phyloP scores from a whole-genome alignment of 768 basidiomycete genomes.

The Mycena maculata region DNA sequence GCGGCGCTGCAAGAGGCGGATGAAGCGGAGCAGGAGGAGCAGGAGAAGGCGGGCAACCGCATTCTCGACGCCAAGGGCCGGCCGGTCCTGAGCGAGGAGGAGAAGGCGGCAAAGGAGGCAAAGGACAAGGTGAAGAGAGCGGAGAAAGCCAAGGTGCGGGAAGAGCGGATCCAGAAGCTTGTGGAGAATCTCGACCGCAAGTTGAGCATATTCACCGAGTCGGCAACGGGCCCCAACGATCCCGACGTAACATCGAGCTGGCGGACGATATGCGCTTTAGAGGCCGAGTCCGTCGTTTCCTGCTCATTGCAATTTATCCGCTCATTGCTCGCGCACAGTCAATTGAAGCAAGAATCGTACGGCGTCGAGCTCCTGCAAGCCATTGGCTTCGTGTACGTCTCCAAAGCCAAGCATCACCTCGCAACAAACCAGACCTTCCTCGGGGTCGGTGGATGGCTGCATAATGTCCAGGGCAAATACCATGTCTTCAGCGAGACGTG shows the following conservation, averaged over 20 bases:
- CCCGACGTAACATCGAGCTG: conserved; percentile 77
- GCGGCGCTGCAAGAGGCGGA: conserved; percentile 89
- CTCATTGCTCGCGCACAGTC: conserved; percentile 54
- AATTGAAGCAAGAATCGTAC: conserved; percentile 87
- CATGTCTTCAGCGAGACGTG: conserved; percentile 95
- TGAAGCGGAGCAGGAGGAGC: conserved; percentile 64
- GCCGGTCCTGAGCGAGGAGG: conserved; percentile 72
- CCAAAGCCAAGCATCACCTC: conserved; percentile 86
- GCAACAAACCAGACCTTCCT: conserved; percentile 79
- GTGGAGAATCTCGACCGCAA: conserved; percentile 85
- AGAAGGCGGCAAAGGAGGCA: conserved; percentile 80
- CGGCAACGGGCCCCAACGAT: conserved; percentile 76
- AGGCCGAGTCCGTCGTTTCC: conserved; percentile 75
- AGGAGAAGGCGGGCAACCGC: conserved; percentile 67
- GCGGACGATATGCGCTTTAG: conserved; percentile 80
- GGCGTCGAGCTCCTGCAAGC: conserved; percentile 88
- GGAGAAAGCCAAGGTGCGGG: conserved; percentile 87
- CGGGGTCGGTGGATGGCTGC: conserved; percentile 93
- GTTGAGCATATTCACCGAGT: conserved; percentile 89
- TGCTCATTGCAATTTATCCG: background rate
- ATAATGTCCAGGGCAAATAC: conserved; percentile 92
- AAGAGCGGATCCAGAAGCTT: conserved; percentile 79
- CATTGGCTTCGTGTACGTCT: conserved; percentile 86
- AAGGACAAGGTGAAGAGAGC: conserved; percentile 72
- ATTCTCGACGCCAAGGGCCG: conserved; percentile 64